Evolutionary conservation across 345 rosid genomes (phyloP).

Genomic region (Eucalyptus grandis): DNA sequence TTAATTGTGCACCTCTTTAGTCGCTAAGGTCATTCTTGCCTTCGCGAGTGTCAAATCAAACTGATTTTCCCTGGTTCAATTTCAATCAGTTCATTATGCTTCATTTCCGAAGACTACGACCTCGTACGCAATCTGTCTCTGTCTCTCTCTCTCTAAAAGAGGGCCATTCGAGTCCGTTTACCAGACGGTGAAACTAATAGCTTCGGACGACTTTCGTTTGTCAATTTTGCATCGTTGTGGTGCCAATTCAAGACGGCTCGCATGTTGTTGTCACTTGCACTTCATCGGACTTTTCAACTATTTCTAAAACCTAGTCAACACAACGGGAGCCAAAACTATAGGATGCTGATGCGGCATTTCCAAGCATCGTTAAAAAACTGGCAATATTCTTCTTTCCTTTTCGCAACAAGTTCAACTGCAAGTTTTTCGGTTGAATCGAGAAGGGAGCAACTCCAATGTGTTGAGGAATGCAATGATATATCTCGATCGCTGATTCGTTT

Average conservation of each 20-base stretch:
- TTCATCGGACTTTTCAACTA: not conserved
- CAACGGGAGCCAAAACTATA: not conserved
- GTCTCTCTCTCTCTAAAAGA: not conserved
- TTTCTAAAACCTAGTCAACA: not conserved
- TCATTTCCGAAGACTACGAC: not conserved
- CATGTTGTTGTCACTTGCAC: not conserved
- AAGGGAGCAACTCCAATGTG: not conserved
- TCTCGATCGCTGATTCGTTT: not conserved
- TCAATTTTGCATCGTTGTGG: not conserved
- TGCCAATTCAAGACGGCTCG: not conserved
- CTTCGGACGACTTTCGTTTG: not conserved
- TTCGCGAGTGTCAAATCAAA: not conserved
- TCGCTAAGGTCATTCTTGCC: not conserved
- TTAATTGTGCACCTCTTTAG: not conserved
- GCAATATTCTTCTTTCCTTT: not conserved
- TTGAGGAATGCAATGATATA: not conserved
- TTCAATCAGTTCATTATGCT: not conserved
- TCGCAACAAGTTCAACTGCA: not conserved
- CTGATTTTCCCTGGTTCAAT: not conserved
- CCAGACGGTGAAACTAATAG: not conserved
- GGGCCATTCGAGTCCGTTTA: not conserved
- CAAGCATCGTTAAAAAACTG: not conserved
- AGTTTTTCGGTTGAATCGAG: not conserved
- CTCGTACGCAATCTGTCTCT: not conserved
- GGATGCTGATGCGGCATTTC: not conserved